Evolutionary conservation across 345 rosid genomes (phyloP), one percentile per base, ranked within the genome.

Genomic region (Lagerstroemia speciosa): DNA sequence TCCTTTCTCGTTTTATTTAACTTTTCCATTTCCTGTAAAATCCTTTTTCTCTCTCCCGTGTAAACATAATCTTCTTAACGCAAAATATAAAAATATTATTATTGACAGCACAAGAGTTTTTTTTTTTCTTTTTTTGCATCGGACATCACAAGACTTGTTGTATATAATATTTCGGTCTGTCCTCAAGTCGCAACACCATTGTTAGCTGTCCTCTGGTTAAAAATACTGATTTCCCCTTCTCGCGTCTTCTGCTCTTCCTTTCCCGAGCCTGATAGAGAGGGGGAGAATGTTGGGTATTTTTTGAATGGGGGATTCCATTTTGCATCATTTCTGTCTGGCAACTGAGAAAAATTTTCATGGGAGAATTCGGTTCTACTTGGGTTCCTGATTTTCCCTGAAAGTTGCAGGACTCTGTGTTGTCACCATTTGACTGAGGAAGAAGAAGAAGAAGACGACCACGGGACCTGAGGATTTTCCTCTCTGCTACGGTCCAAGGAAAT

Each of bases 201-300:
- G 83, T 82, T 85, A 85, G 95, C 91, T 85, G 95, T 83, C 91
- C 87, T 77, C 89, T 83, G 78, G 80, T 86, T 55, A 12, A 27
- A n/a, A 58, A 27, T 58, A 30, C 29, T 58, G 34, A 1, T 16
- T 50, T 32, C 55, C 61, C 66, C 32, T 14, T 62, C 34, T 30
- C 67, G 31, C 72, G 67, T 70, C 78, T 76, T 75, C 77, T 77
- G 31, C 77, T 72, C 74, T 75, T 80, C 75, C 68, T 87, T 83
- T 84, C 1, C 6, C 10, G 74, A 81, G 81, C 66, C 77, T 46
- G 70, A 70, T 76, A 73, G 72, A 71, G 75, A 77, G 72, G 73
- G 36, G 53, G 55, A 38, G 53, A 27, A 53, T 24, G n/a, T 53
- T 70, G 50, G 26, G 57, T 36, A 71, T 71, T 69, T 61, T 32